Evolutionary conservation across 1,284 basidiomycete genomes (phyloP).

Genomic region (Trichosporon ovoides): DNA sequence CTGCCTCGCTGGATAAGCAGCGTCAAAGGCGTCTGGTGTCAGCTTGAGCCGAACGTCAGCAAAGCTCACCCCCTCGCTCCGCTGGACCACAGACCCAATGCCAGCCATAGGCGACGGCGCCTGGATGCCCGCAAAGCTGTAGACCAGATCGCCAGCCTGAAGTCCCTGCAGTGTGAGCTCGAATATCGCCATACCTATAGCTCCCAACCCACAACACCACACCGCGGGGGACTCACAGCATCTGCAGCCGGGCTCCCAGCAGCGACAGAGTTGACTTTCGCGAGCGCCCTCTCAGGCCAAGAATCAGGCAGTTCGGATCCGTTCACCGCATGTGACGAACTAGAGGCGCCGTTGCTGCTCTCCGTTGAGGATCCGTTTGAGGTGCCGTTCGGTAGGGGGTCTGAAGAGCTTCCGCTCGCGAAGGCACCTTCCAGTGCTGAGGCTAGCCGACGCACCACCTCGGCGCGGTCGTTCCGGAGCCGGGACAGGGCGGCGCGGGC

Average conservation of each 20-base stretch:
- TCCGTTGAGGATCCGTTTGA: constrained; percentile 5
- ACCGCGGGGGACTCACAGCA: constrained; percentile 63
- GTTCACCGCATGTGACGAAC: background rate
- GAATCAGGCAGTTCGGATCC: constrained; percentile 11
- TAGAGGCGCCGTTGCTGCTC: constrained; percentile 3
- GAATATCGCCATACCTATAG: no score
- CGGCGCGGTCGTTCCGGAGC: constrained; percentile 68
- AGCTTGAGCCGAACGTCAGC: background rate
- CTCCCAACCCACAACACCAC: no score
- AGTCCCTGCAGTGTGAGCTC: constrained; percentile 57
- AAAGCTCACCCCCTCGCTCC: constrained; percentile 65
- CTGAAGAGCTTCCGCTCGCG: constrained; percentile 6
- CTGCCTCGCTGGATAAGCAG: constrained; percentile 51
- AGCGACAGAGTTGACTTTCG: constrained; percentile 72
- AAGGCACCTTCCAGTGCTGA: constrained; percentile 61
- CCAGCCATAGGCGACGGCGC: constrained; percentile 54
- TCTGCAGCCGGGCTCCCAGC: constrained; percentile 69
- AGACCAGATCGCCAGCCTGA: constrained; percentile 62
- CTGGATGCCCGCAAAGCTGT: constrained; percentile 66
- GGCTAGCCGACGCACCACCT: constrained; percentile 62
- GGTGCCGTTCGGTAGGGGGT: constrained; percentile 4
- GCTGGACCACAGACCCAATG: constrained; percentile 62
- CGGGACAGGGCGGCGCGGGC: constrained; percentile 51
- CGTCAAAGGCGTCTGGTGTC: constrained; percentile 51
- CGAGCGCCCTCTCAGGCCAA: constrained; percentile 53